phyloP scores from a whole-genome alignment of 1,284 basidiomycete genomes.

The Sanghuangporus sanghuang region DNA sequence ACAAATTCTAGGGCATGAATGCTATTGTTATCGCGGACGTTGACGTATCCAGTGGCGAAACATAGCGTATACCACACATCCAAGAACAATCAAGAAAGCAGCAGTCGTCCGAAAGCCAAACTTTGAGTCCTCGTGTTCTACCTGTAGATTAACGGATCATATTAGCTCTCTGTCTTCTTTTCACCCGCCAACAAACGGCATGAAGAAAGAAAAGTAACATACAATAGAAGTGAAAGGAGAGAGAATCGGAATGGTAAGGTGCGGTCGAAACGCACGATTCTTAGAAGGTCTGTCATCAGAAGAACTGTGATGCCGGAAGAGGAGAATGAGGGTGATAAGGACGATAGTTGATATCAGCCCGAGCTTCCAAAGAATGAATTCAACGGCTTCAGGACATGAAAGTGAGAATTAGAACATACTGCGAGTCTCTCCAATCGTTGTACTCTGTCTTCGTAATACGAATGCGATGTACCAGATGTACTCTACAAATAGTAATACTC shows the following conservation, averaged over 20 bases:
- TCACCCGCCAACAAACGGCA: background rate
- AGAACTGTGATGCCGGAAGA: background rate
- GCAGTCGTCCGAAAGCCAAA: conserved; percentile 15
- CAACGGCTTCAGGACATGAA: background rate
- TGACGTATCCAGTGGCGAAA: conserved; percentile 11
- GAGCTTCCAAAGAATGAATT: background rate
- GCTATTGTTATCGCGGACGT: background rate
- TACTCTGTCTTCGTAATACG: conserved; percentile 1
- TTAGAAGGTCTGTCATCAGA: conserved; percentile 1
- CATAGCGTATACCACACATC: conserved; percentile 2
- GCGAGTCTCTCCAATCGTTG: conserved; percentile 6
- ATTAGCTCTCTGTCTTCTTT: background rate
- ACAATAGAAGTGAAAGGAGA: conserved; percentile 18
- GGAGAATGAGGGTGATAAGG: conserved; percentile 2
- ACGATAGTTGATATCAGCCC: conserved; percentile 8
- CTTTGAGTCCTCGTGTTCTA: conserved; percentile 12
- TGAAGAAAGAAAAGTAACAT: background rate
- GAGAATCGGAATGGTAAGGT: conserved; percentile 16
- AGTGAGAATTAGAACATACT: background rate
- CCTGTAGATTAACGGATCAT: background rate
- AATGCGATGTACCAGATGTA: background rate
- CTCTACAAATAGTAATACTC: background rate
- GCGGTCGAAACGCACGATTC: conserved; percentile 8
- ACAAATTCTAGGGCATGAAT: background rate
- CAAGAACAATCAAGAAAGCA: conserved; percentile 5